Conservation (phyloP, 495 filamentous ascomycete species). For the Amorphotheca resinae region DNA sequence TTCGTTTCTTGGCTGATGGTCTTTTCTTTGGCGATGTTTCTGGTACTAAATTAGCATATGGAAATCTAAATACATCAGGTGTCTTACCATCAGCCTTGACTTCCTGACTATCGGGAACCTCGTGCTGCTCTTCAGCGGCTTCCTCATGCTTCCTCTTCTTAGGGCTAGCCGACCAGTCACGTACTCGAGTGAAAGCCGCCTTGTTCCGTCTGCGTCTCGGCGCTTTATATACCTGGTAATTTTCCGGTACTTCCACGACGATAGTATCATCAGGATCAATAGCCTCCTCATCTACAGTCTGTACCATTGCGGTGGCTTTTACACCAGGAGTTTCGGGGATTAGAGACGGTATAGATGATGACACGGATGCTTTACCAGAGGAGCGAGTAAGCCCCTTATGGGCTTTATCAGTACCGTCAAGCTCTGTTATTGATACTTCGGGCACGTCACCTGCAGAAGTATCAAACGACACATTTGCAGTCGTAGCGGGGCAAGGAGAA, state of each 20-base stretch:
- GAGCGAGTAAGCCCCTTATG: neutral
- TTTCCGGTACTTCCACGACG: constrained; percentile 11
- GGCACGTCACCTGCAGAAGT: neutral
- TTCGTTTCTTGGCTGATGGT: constrained; percentile 8
- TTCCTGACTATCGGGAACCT: constrained; percentile 14
- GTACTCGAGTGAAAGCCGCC: neutral
- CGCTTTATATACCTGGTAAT: constrained; percentile 2
- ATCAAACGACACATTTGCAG: neutral
- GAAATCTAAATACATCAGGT: neutral
- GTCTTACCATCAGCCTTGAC: neutral
- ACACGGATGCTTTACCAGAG: neutral
- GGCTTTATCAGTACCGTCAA: neutral
- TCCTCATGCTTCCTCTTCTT: constrained; percentile 22
- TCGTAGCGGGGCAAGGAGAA: neutral
- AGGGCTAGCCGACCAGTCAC: constrained; percentile 4
- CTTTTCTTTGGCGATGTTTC: neutral
- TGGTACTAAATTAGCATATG: neutral
- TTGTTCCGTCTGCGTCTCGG: neutral
- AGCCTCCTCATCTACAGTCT: constrained; percentile 7
- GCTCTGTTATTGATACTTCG: neutral
- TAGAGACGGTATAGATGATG: constrained; percentile 12
- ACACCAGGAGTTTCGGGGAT: constrained; percentile 19
- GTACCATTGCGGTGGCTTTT: neutral
- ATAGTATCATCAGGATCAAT: constrained; percentile 14
- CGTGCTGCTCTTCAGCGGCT: constrained; percentile 6